Percentiles rank a stretch among this genome's conserved stretches.
phyloP scores from a whole-genome alignment of 169 alveolate species.

The Plasmodium sp. region DNA sequence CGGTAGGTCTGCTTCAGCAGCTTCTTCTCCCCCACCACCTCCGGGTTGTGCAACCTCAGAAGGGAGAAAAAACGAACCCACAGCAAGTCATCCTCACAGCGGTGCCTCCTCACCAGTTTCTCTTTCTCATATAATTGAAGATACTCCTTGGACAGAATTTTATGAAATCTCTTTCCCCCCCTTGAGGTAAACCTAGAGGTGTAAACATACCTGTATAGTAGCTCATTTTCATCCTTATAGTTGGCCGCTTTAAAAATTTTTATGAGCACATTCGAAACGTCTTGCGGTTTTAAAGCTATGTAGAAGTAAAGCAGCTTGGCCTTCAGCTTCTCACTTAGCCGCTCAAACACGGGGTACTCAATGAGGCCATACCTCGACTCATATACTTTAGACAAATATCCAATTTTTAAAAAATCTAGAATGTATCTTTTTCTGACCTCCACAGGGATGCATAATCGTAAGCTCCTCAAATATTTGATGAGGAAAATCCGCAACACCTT shows the following conservation, averaged over 20 bases:
- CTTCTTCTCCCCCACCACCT: constrained; percentile 6
- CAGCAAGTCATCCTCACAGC: constrained; percentile 40
- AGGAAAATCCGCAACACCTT: constrained; percentile 24
- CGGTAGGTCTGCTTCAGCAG: constrained; percentile 48
- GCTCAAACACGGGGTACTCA: constrained; percentile 21
- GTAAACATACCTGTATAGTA: constrained; percentile 74
- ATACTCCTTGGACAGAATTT: constrained; percentile 78
- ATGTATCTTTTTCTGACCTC: constrained; percentile 80
- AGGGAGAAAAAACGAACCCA: constrained; percentile 42
- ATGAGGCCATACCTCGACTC: constrained; percentile 70
- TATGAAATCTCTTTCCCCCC: constrained; percentile 80
- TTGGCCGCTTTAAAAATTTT: constrained; percentile 80
- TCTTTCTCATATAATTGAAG: constrained; percentile 17
- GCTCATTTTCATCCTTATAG: constrained; percentile 80
- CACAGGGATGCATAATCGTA: constrained; percentile 77
- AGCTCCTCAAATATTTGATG: constrained; percentile 61
- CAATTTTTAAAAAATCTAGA: constrained; percentile 74
- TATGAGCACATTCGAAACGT: constrained; percentile 78
- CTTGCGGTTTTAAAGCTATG: constrained; percentile 79
- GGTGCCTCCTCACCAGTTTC: constrained; percentile 28
- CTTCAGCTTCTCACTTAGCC: constrained; percentile 73
- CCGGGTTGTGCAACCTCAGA: constrained; percentile 20
- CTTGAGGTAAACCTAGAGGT: constrained; percentile 78
- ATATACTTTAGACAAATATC: constrained; percentile 69
- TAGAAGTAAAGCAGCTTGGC: constrained; percentile 78